Conservation (phyloP, 2,329 filamentous ascomycete genomes). For the Ilyonectria robusta region DNA sequence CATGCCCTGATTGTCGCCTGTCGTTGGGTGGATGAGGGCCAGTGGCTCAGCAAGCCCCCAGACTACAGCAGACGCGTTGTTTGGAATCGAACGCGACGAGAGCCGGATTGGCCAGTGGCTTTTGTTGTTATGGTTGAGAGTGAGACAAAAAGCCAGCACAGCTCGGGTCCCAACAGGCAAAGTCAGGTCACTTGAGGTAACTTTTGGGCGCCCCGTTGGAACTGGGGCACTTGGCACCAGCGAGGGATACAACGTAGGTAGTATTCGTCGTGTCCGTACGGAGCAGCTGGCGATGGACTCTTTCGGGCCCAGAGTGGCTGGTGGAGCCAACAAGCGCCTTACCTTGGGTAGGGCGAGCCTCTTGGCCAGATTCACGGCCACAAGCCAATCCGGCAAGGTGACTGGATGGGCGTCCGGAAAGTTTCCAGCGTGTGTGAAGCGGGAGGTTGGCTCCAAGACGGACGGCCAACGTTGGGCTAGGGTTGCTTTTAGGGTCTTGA, state of each 20-base stretch:
- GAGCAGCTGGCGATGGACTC: not conserved
- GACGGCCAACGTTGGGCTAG: not conserved
- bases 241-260: not conserved
- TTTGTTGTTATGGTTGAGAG: slow-evolving; percentile 44
- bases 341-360: not conserved
- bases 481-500: not conserved
- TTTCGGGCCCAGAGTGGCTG: not conserved
- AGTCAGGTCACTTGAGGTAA: not conserved
- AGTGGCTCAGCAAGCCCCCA: slow-evolving; percentile 29
- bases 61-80: slow-evolving; percentile 33
- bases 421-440: not conserved
- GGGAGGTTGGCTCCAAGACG: slow-evolving; percentile 1
- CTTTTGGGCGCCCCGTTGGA: not conserved
- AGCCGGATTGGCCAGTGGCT: slow-evolving; percentile 32
- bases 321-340: not conserved
- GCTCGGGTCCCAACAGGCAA: slow-evolving; percentile 11
- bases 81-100: slow-evolving; percentile 37
- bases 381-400: not conserved
- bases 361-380: not conserved
- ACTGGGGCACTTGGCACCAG: not conserved
- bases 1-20: not conserved
- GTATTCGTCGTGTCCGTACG: not conserved
- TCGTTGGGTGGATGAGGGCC: slow-evolving; percentile 17
- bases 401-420: not conserved
- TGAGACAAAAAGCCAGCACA: slow-evolving; percentile 40